These are phyloP conservation scores for Annona cherimola DNA, from an alignment of 164 flowering plant species.

Conservation along the genomic window DNA sequence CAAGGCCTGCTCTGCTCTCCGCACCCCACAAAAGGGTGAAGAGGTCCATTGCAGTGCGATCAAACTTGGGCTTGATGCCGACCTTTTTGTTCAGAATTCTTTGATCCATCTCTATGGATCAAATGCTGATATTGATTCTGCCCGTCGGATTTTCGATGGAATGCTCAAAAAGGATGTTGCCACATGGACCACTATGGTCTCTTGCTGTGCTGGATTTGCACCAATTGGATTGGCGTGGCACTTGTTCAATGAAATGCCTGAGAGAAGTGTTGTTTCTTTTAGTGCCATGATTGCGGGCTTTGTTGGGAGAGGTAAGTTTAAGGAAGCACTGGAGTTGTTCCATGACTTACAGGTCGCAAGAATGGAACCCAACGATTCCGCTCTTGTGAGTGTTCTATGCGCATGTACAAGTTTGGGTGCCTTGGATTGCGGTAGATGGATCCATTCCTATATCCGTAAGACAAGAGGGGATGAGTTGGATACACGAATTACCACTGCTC, in stretches of 20 bases:
- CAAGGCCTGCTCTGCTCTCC: constrained; percentile 24
- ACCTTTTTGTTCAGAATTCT: constrained; percentile 25
- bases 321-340: constrained; percentile 29
- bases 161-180: constrained; percentile 21
- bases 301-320: constrained; percentile 18
- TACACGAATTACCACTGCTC: constrained; percentile 22
- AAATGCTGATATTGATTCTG: constrained; percentile 7
- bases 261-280: constrained; percentile 29
- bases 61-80: constrained; percentile 19
- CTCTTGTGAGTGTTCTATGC: constrained; percentile 17
- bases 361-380: constrained; percentile 29
- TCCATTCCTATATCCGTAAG: constrained; percentile 18
- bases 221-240: constrained; percentile 18
- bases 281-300: constrained; percentile 37
- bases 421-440: constrained; percentile 29
- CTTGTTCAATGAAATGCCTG: constrained; percentile 35
- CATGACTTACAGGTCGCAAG: constrained; percentile 13
- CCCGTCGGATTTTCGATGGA: constrained; percentile 15
- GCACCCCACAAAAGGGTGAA: constrained; percentile 12
- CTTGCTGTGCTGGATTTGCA: constrained; percentile 12
- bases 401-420: constrained; percentile 29
- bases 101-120: constrained; percentile 27
- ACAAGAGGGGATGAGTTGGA: constrained; percentile 19
- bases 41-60: constrained; percentile 21
- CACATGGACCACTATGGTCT: constrained; percentile 30